phyloP scores from a whole-genome alignment of 345 rosid genomes.

The Eucalyptus tenuipes region DNA sequence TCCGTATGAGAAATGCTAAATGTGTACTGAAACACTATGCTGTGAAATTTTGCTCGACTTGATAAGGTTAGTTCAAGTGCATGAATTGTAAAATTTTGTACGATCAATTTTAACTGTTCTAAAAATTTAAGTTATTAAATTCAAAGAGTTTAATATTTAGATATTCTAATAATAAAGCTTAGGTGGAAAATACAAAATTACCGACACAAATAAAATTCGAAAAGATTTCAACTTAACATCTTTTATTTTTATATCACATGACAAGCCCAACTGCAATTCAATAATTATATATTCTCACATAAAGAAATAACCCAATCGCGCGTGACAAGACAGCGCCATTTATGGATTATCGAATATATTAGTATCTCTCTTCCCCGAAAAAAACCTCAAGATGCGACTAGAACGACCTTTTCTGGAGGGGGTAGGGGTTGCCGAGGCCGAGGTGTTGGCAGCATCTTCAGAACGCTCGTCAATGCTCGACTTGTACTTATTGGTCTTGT shows the following conservation, averaged over 20 bases:
- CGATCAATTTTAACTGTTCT: accelerated
- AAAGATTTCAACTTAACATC: neutral
- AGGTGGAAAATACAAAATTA: too few relatives aligned
- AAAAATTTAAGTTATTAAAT: too few relatives aligned
- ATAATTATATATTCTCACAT: too few relatives aligned
- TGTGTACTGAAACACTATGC: neutral
- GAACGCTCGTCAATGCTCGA: neutral
- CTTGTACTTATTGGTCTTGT: neutral
- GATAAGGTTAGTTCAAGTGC: neutral
- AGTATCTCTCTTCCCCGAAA: neutral
- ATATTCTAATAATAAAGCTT: accelerated
- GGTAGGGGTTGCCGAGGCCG: neutral
- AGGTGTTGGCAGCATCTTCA: neutral
- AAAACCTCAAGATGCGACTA: neutral
- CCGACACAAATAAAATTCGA: accelerated
- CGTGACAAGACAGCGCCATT: neutral
- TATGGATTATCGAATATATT: neutral
- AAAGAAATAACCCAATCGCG: neutral
- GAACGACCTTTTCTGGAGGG: neutral
- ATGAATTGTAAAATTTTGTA: neutral
- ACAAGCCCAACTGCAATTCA: neutral
- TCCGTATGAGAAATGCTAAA: neutral
- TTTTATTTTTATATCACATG: neutral
- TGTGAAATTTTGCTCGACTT: neutral
- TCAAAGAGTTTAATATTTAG: too few relatives aligned